phyloP scores from a whole-genome alignment of 805 yeast genomes.

The Pichia insulana region DNA sequence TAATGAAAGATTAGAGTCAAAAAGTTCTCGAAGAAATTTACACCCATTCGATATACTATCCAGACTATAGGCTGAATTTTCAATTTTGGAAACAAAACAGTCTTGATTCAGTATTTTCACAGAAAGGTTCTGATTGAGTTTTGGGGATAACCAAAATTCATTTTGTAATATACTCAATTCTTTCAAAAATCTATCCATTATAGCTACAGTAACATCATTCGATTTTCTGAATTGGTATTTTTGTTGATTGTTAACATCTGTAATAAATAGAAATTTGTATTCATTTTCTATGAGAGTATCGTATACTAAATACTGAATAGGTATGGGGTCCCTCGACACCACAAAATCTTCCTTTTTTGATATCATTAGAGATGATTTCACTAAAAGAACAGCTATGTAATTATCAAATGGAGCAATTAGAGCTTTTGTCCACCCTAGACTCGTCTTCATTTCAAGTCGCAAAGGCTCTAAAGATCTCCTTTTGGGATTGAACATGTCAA shows the following conservation, averaged over 20 bases:
- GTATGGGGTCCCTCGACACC: constrained; percentile 20
- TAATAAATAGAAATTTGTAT: constrained; percentile 16
- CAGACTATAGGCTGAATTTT: constrained; percentile 15
- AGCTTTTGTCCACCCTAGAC: constrained; percentile 35
- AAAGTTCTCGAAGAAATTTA: background rate
- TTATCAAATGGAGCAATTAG: constrained; percentile 34
- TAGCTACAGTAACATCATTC: constrained; percentile 17
- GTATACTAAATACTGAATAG: constrained; percentile 21
- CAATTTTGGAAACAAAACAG: constrained; percentile 16
- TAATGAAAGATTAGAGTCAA: background rate
- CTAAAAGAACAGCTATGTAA: constrained; percentile 19
- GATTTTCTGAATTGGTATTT: constrained; percentile 15
- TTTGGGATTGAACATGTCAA: constrained; percentile 23
- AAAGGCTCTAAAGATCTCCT: constrained; percentile 22
- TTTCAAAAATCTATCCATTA: constrained; percentile 19
- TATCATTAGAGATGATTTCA: constrained; percentile 9
- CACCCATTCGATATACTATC: constrained; percentile 3
- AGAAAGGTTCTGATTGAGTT: constrained; percentile 5
- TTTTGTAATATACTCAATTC: constrained; percentile 15
- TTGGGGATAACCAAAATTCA: constrained; percentile 15
- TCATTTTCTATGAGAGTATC: constrained; percentile 14
- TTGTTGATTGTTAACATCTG: constrained; percentile 19
- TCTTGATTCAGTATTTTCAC: constrained; percentile 10
- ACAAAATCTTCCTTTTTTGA: constrained; percentile 17
- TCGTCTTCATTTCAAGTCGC: constrained; percentile 14